phyloP scores from a whole-genome alignment of 257 asterid species.

The Petunia axillaris region DNA sequence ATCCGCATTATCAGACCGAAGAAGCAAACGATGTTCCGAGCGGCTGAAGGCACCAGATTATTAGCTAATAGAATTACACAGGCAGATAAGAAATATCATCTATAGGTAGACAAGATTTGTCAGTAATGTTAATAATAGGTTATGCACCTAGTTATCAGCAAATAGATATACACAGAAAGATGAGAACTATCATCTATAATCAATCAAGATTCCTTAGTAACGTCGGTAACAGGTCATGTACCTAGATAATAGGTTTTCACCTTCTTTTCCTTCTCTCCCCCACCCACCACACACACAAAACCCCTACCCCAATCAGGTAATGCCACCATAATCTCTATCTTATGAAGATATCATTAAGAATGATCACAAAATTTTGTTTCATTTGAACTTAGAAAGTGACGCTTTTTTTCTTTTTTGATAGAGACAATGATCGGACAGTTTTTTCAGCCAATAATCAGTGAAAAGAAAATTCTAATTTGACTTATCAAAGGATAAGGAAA shows the following conservation, averaged over 20 bases:
- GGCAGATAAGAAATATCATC: background rate
- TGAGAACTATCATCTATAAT: constrained; percentile 6
- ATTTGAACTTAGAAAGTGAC: too few species aligned
- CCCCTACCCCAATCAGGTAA: too few species aligned
- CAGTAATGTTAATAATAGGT: background rate
- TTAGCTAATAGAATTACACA: background rate
- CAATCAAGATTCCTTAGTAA: background rate
- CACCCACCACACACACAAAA: background rate
- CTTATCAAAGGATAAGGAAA: background rate
- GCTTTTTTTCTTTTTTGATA: too few species aligned
- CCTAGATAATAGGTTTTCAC: constrained; percentile 18
- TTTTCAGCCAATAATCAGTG: background rate
- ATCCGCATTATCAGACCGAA: constrained; percentile 95
- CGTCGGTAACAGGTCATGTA: background rate
- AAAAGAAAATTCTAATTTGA: background rate
- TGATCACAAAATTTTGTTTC: too few species aligned
- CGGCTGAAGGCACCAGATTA: constrained; percentile 55
- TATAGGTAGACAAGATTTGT: background rate
- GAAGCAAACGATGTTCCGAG: constrained; percentile 92
- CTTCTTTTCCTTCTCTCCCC: background rate
- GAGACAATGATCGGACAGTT: background rate
- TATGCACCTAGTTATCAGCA: background rate
- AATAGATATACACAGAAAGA: background rate
- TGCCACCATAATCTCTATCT: background rate
- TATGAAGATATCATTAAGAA: background rate